Conservation (phyloP, 345 rosid species). For the Syzygium aromaticum region DNA sequence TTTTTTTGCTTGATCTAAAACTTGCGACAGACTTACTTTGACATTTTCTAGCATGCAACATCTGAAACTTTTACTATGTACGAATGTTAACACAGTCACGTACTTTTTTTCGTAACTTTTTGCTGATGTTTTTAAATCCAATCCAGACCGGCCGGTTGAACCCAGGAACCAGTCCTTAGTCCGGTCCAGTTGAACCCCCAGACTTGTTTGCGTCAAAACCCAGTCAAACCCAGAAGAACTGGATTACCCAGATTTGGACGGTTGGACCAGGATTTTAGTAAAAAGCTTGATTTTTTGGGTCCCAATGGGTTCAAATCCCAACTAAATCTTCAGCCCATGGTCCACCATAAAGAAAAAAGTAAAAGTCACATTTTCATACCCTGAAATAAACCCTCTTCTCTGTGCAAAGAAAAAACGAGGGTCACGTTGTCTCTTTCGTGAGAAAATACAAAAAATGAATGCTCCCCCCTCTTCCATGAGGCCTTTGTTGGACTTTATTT, state of each 20-base stretch:
- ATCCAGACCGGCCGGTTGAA: not conserved
- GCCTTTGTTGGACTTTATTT: not conserved
- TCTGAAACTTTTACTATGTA: not conserved
- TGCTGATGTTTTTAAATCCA: not conserved
- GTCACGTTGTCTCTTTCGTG: not conserved
- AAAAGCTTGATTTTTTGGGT: not conserved
- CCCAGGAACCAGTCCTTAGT: not conserved
- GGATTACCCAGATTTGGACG: not conserved
- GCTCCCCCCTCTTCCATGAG: not conserved
- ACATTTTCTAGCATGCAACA: not conserved
- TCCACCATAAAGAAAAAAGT: not conserved
- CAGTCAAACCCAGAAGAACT: not conserved
- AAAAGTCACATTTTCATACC: not conserved
- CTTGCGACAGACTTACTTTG: not conserved
- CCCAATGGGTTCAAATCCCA: not conserved
- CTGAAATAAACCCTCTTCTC: not conserved
- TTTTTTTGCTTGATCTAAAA: not conserved
- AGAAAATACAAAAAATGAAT: not conserved
- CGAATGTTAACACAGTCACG: not conserved
- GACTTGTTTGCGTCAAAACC: not conserved
- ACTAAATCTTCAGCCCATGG: not conserved
- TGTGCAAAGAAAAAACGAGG: not conserved
- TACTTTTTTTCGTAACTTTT: not conserved
- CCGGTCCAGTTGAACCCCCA: not conserved
- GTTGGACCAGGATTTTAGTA: not conserved